Evolutionary conservation across 2,329 filamentous ascomycete genomes (phyloP), one percentile per base, ranked within the genome.

Genomic region (Microdochium paspali): DNA sequence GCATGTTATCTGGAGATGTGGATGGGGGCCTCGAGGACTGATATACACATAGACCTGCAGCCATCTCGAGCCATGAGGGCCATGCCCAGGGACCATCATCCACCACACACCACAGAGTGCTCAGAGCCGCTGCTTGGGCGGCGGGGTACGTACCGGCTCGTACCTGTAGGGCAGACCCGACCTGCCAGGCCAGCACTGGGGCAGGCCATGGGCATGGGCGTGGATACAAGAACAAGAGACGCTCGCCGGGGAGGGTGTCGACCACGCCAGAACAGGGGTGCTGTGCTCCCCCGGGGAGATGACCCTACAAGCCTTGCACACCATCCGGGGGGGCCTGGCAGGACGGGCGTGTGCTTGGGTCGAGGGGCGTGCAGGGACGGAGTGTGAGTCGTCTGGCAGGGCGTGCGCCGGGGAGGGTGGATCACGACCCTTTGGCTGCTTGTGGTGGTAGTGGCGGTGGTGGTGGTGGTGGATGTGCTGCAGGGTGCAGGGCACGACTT

Each of bases 21-120:
- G 25, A 44, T 53, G 44, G 51, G 50, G 51, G 50, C 44, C 50
- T 48, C 50, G 44, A 47, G 48, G 48, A 53, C 50, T 52, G 46
- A 53, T 53, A 52, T 53, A 53, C 50, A 53, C 48, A n/a, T 40
- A n/a, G n/a, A n/a, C 35, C 23, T 15, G 13, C 35, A 40, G 6
- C 35, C n/a, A n/a, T n/a, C n/a, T n/a, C n/a, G n/a, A n/a, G n/a
- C n/a, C n/a, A n/a, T 18, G 15, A 9, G 10, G 35, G 3, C 13
- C 35, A 7, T 15, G 10, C 35, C 12, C 9, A 15, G 6, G 18
- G 35, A 21, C 4, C 4, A 9, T 7, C 3, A 9, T 10, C 4
- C 12, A n/a, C 35, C 35, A 40, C n/a, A 5, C n/a, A 21, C 23
- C n/a, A 40, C 35, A 35, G 31, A 35, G 31, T 9, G 18, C 31